Conservation (phyloP, 2,329 filamentous ascomycete genomes). For the Ophiostoma perfectum region DNA sequence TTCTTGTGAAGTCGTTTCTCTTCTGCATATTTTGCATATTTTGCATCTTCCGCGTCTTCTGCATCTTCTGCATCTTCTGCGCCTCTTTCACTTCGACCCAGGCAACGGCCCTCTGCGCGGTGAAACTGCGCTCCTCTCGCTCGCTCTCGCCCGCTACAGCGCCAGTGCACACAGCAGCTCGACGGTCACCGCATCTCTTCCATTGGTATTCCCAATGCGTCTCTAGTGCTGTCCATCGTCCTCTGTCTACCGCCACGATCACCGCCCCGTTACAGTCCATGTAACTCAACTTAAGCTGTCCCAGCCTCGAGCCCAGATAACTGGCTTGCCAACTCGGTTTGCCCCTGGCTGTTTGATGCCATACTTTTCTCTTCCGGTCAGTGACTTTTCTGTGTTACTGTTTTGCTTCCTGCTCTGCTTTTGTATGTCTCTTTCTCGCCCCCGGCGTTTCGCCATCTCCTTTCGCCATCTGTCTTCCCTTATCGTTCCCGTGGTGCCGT, state of each 20-base stretch:
- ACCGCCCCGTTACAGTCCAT: not conserved
- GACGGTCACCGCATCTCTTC: constrained; percentile 7
- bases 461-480: not conserved
- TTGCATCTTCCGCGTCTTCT: not conserved
- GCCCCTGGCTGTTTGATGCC: not conserved
- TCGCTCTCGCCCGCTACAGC: not conserved
- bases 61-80: not conserved
- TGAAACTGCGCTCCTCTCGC: not conserved
- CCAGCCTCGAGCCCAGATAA: not conserved
- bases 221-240: constrained; percentile 10
- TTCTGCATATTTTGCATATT: not conserved
- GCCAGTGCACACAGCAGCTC: constrained; percentile 20
- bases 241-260: not conserved
- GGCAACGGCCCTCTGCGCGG: not conserved
- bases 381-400: not conserved
- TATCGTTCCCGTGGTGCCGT: constrained; percentile 15
- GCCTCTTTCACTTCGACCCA: too few relatives aligned
- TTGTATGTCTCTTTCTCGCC: not conserved
- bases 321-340: not conserved
- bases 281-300: constrained; percentile 9
- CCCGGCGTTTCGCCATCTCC: not conserved
- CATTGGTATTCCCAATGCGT: constrained; percentile 18
- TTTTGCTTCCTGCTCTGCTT: not conserved
- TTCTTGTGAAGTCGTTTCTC: not conserved
- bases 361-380: not conserved